Base-by-base conservation (phyloP, 2,329 filamentous ascomycete species). In the Exophiala bonariae region DNA sequence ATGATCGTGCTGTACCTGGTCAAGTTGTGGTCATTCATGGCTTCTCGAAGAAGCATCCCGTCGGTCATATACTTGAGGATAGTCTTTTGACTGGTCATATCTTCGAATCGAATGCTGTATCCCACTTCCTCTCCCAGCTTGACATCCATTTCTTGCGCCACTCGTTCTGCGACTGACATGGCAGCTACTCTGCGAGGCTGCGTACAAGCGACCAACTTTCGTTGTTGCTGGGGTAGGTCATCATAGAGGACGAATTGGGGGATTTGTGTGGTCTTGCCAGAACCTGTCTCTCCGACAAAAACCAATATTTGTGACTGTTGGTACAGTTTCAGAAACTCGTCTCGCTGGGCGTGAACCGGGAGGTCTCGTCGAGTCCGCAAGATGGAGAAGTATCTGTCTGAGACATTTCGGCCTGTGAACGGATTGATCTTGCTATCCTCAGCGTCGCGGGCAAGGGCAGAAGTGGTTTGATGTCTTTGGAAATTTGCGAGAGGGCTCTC, bases 11-110 rank as follows among this genome's bases (percentile, higher is more conserved):
- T 93, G 73, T 99, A 99, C 44, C 91, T 87, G 41, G 81, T 85
- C 72, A 99, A 82, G 60, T 95, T 81, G 63, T 91, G 88, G 68
- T 99, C 93, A 70, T 96, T 85, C 85, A 99, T 95, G 47, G 93
- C 91, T 72, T 99, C 93, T 63, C 93, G 79, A 63, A 97, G 78
- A 62, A 99, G 83, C 86, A 99, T 97, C 81, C 95, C 95, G 65
- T 99, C 93, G 35, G 95, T 99, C 93, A 99, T 99, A 77, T 99
- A 99, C 76, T 99, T 99, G 66, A 99, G 81, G 52, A 95, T 82
- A 1, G 93, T 99, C 69, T 88, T 90, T 48, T 83, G 82, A 41
- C 87, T 81, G 1, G 93, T 97, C 74, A 84, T 87, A 68, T 99
- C 93, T 71, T 99, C 95, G 70, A 99, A 99, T 77, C 93, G 89